Conservation (phyloP, 202 grass and related monocot species). For the Tripidium arundinaceum region DNA sequence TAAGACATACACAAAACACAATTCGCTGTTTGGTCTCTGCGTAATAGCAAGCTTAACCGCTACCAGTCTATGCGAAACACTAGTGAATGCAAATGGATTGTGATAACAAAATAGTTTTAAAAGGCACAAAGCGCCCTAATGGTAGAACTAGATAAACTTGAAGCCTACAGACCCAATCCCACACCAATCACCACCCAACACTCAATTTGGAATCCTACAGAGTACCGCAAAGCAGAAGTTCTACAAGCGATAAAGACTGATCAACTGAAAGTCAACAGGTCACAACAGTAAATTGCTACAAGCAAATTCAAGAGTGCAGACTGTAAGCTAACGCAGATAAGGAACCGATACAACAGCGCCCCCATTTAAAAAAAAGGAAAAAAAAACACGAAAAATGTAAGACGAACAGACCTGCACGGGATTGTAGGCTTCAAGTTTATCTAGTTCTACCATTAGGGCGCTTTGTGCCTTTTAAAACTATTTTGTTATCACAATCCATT, state of each 20-base stretch:
- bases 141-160: not conserved
- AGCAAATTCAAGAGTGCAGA: not conserved
- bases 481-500: not conserved
- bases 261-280: not conserved
- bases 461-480: not conserved
- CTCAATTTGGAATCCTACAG: not conserved
- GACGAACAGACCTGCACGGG: slow-evolving; percentile 57
- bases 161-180: not conserved
- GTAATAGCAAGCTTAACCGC: not conserved
- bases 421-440: slow-evolving; percentile 30
- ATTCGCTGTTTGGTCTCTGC: not conserved
- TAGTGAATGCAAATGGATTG: not conserved
- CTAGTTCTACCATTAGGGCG: not conserved
- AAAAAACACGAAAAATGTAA: not conserved
- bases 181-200: not conserved
- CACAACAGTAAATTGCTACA: not conserved
- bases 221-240: not conserved
- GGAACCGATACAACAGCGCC: not conserved
- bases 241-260: not conserved
- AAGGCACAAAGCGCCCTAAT: not conserved
- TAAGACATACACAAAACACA: not conserved
- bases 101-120: not conserved
- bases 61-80: not conserved
- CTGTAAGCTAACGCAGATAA: not conserved
- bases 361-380: not conserved